Evolutionary conservation across 805 yeast genomes (phyloP), one percentile per base, ranked within the genome.

Genomic region (Ogataea thermomethanolica): DNA sequence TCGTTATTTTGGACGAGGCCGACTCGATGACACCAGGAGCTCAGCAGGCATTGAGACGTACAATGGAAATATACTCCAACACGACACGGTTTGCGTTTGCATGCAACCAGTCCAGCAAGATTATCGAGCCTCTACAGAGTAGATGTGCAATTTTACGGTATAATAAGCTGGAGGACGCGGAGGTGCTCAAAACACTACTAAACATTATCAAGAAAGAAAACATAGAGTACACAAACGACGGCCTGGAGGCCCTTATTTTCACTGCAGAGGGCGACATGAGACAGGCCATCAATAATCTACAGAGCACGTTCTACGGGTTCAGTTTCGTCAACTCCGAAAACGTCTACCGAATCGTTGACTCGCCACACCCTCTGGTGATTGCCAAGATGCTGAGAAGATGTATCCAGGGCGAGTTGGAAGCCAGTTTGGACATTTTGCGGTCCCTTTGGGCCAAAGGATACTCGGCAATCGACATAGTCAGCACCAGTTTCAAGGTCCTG

Each of bases 231-330:
- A 78, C 90, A 12, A 85, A 88, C 46, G 96, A 88, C 61, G 99
- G 99, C 0, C 65, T 93, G 25, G 88, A 88, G 50, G 98, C 99
- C 0, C 72, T 93, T 44, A 79, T 93, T 11, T 93, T 93, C 65
- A 83, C 97, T 0, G 95, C 96, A 0, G 99, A 93, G 58, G 99
- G 99, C 44, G 99, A 93, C 59, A 91, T 93, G 99, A 79, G 99
- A 62, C 99, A 93, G 63, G 99, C 98, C 0, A 76, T 93, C 34
- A 93, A 93, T 58, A 93, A 93, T 62, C 61, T 93, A 44, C 99
- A 93, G 59, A 82, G 95, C 55, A 89, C 97, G 0, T 91, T 82
- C 24, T 88, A 96, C 1, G 99, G 99, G 2, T 90, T 90, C 65
- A 90, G 84, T 3, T 73, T 85, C 40, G 96, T 93, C n/a, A 85